Percentiles rank a stretch among this genome's conserved stretches.
These are phyloP conservation scores for Aegilops sharonensis DNA, from an alignment of 176 grass and related monocot species.

Conservation along the genomic window DNA sequence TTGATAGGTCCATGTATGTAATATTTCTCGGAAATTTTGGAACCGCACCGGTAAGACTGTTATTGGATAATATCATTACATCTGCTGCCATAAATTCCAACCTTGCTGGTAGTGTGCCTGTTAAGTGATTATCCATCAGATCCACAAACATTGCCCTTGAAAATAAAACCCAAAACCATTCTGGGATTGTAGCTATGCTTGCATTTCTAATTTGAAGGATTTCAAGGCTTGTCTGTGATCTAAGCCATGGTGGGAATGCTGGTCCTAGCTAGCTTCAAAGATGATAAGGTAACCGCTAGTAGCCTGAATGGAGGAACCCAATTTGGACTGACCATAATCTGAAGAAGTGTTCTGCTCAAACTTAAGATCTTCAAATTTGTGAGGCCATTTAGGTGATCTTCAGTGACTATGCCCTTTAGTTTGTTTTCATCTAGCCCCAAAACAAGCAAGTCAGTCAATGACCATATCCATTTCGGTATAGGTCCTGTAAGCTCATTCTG, in stretches of 20 bases:
- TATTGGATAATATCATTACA: not conserved
- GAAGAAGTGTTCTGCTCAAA: too few relatives aligned
- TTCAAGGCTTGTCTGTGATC: not conserved
- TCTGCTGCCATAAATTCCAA: slow-evolving; percentile 17
- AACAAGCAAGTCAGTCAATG: too few relatives aligned
- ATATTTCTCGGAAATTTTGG: slow-evolving; percentile 17
- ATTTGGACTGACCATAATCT: too few relatives aligned
- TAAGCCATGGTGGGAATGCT: slow-evolving; percentile 17
- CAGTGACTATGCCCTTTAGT: too few relatives aligned
- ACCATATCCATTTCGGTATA: too few relatives aligned
- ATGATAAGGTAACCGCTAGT: rapidly evolving
- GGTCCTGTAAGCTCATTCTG: too few relatives aligned
- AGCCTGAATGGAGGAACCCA: too few relatives aligned
- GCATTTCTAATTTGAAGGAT: not conserved
- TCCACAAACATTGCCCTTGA: not conserved
- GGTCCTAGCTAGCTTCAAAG: not conserved
- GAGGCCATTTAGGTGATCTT: too few relatives aligned
- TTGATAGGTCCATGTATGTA: not conserved
- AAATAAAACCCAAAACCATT: slow-evolving; percentile 32
- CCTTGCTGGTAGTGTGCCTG: slow-evolving; percentile 7
- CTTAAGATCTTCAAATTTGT: too few relatives aligned
- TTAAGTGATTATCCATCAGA: slow-evolving; percentile 26
- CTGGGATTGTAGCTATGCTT: slow-evolving; percentile 28
- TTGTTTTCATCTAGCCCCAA: too few relatives aligned
- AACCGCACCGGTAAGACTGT: not conserved